Conservation (phyloP, 2,329 filamentous ascomycete species). For the Scedosporium apiospermum region DNA sequence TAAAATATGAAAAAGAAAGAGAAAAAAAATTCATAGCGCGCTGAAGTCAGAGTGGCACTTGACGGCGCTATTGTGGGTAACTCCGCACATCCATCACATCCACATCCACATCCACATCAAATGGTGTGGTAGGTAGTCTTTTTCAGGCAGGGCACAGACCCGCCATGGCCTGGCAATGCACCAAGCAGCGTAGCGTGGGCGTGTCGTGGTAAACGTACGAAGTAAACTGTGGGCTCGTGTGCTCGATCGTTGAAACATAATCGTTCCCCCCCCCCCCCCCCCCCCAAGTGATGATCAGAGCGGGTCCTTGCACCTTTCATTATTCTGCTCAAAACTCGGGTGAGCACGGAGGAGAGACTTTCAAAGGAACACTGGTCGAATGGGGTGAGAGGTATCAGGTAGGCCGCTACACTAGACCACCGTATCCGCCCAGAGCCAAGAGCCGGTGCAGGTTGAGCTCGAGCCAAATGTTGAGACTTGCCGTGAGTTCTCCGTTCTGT, state of each 20-base stretch:
- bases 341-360: neutral
- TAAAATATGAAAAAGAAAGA: too few relatives aligned
- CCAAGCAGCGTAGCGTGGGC: too few relatives aligned
- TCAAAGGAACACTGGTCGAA: neutral
- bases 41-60: too few relatives aligned
- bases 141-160: neutral
- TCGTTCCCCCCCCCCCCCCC: neutral
- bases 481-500: neutral
- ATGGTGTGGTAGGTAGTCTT: neutral
- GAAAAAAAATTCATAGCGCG: too few relatives aligned
- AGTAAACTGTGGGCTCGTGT: neutral
- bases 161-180: neutral
- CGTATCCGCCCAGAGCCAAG: neutral
- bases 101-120: neutral
- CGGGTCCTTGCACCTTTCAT: neutral
- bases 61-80: too few relatives aligned
- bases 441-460: neutral
- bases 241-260: neutral
- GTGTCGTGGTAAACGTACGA: neutral
- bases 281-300: neutral
- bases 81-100: neutral
- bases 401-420: neutral
- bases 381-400: neutral
- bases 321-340: neutral
- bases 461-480: neutral